Evolutionary conservation across 805 yeast genomes (phyloP).

Genomic region (Vanderwaltozyma verrucispora): DNA sequence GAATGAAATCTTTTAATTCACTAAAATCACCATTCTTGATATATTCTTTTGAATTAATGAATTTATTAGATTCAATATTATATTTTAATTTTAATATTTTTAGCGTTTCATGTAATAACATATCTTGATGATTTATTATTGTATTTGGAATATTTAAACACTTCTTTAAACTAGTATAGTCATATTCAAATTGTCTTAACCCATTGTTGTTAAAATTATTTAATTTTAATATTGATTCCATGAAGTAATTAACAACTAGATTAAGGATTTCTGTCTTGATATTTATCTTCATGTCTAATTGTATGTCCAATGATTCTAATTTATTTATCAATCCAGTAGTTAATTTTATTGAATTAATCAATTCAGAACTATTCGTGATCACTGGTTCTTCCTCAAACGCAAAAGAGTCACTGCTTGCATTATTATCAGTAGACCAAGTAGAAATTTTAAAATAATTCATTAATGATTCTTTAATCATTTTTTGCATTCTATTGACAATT

Average conservation of each 20-base stretch:
- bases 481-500: slow-evolving; percentile 24
- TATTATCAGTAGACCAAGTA: slow-evolving; percentile 3
- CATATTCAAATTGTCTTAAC: slow-evolving; percentile 25
- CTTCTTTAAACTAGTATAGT: slow-evolving; percentile 24
- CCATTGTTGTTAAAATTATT: slow-evolving; percentile 30
- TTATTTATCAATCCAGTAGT: slow-evolving; percentile 11
- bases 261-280: slow-evolving; percentile 21
- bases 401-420: neutral
- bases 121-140: slow-evolving; percentile 12
- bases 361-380: slow-evolving; percentile 11
- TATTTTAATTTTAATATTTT: slow-evolving; percentile 24
- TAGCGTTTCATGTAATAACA: slow-evolving; percentile 17
- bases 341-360: slow-evolving; percentile 21
- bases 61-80: slow-evolving; percentile 11
- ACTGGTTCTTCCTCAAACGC: neutral
- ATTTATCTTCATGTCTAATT: slow-evolving; percentile 8
- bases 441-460: slow-evolving; percentile 27
- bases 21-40: slow-evolving; percentile 25
- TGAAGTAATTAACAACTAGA: slow-evolving; percentile 24
- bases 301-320: slow-evolving; percentile 9
- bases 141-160: slow-evolving; percentile 16
- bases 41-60: slow-evolving; percentile 12
- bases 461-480: slow-evolving; percentile 21
- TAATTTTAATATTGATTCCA: slow-evolving; percentile 29
- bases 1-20: slow-evolving; percentile 15